phyloP scores from a whole-genome alignment of 2,329 filamentous ascomycete species.

The Colletotrichum tropicicola region DNA sequence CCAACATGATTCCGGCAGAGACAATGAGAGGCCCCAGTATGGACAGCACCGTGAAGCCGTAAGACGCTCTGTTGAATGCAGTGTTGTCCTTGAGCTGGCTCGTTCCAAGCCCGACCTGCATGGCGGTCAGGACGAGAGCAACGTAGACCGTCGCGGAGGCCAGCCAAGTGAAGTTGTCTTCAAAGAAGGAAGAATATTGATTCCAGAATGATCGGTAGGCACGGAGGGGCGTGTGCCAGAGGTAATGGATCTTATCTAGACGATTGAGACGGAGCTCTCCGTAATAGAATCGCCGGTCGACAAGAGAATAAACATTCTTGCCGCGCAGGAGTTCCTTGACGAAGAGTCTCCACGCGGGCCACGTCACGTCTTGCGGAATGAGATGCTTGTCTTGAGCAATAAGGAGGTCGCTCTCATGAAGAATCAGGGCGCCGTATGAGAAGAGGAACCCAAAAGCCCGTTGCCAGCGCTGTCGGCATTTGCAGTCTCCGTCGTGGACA shows the following conservation, averaged over 20 bases:
- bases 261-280: conserved; percentile 52
- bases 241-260: conserved; percentile 50
- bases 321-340: conserved; percentile 39
- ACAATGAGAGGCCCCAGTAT: conserved; percentile 48
- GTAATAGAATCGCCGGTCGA: conserved; percentile 40
- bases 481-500: neutral
- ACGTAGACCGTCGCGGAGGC: conserved; percentile 50
- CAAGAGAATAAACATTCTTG: conserved; percentile 36
- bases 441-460: conserved; percentile 46
- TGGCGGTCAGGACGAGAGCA: conserved; percentile 54
- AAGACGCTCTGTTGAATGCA: conserved; percentile 51
- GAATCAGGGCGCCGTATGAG: conserved; percentile 46
- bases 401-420: conserved; percentile 47
- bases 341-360: conserved; percentile 47
- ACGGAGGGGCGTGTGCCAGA: conserved; percentile 36
- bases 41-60: conserved; percentile 57
- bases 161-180: conserved; percentile 51
- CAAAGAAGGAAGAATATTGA: conserved; percentile 50
- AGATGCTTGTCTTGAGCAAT: conserved; percentile 45
- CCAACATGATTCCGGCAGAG: conserved; percentile 32
- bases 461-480: neutral
- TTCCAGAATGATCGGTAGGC: conserved; percentile 37
- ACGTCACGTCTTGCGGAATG: conserved; percentile 44
- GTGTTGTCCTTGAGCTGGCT: conserved; percentile 33
- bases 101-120: conserved; percentile 56